Evolutionary conservation across 371 early-diverging fungal genomes (phyloP).

Genomic region (Mortierella polycephala): DNA sequence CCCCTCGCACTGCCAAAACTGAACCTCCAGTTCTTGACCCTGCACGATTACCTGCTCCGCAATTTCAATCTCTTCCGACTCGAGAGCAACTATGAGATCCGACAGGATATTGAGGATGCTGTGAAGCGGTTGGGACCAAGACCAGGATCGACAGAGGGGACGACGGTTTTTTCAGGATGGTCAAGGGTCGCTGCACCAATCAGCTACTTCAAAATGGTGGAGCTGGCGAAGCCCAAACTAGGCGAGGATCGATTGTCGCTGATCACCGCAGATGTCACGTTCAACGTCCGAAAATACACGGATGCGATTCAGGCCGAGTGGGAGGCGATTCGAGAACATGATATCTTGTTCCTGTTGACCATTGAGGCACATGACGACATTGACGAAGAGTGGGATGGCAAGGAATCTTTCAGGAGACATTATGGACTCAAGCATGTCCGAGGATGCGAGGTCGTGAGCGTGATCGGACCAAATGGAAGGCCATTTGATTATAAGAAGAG

Average conservation of each 20-base stretch:
- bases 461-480: constrained; percentile 80
- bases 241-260: constrained; percentile 78
- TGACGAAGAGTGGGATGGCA: constrained; percentile 57
- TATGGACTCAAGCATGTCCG: constrained; percentile 85
- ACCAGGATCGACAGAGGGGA: constrained; percentile 65
- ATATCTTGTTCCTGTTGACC: constrained; percentile 82
- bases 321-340: constrained; percentile 85
- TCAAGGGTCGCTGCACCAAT: constrained; percentile 89
- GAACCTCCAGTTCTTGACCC: constrained; percentile 91
- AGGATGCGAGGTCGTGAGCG: constrained; percentile 86
- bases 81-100: constrained; percentile 84
- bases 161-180: constrained; percentile 89
- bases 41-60: constrained; percentile 91
- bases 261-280: constrained; percentile 81
- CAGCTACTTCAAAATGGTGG: constrained; percentile 71
- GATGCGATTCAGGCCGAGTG: constrained; percentile 86
- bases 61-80: constrained; percentile 85
- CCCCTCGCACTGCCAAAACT: constrained; percentile 90
- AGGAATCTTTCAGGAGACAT: constrained; percentile 65
- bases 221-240: constrained; percentile 80
- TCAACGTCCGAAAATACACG: constrained; percentile 71
- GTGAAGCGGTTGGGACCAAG: constrained; percentile 83
- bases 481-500: constrained; percentile 70
- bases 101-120: constrained; percentile 91
- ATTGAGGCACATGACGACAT: constrained; percentile 74